Base-by-base conservation (phyloP, 225 moss, liverwort and hornwort genomes). In the Pseudisothecium myosuroides region DNA sequence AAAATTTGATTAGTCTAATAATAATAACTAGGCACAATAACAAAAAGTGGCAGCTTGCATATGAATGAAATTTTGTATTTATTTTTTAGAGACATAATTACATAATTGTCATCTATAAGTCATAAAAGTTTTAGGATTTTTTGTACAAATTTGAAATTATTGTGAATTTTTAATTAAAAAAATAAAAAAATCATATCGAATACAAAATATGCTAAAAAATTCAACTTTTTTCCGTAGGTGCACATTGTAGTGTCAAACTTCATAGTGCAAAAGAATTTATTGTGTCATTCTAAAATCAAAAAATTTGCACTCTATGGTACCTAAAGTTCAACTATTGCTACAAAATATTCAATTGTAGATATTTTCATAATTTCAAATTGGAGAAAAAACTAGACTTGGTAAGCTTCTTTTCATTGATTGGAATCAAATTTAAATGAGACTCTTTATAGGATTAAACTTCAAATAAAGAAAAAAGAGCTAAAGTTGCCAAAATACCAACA, bases 371-470 rank as follows among this genome's bases (percentile, higher is more conserved):
- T 68, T 67, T 68, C 11, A 13, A 23, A 68, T 68, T 12, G 1
- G 13, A n/a, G 0, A 0, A 68, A 12, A n/a, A 68, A 68, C 7
- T 23, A 68, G 4, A 39, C 4, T 68, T n/a, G 6, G 2, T 69
- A 14, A 39, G 7, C 7, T 69, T 69, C 2, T 1, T 5, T 69
- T 68, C 39, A 23, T 24, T 14, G 8, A 14, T 24, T 0, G 2
- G 5, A 24, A 39, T 39, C 39, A 39, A 69, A 39, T 69, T 69
- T 7, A 68, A 68, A 23, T 68, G 39, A n/a, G 68, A 20, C 1
- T 22, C 55, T 69, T 39, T 24, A 14, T 5, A 8, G 0, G 8
- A 15, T 3, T 69, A 24, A 26, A 71, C 1, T 41, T 71, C 9
- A 71, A 71, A 26, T 41, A 26, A 41, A 26, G 26, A 69, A 1